Conservation (phyloP, 768 basidiomycete genomes). For the Leccinum pellstonianum region DNA sequence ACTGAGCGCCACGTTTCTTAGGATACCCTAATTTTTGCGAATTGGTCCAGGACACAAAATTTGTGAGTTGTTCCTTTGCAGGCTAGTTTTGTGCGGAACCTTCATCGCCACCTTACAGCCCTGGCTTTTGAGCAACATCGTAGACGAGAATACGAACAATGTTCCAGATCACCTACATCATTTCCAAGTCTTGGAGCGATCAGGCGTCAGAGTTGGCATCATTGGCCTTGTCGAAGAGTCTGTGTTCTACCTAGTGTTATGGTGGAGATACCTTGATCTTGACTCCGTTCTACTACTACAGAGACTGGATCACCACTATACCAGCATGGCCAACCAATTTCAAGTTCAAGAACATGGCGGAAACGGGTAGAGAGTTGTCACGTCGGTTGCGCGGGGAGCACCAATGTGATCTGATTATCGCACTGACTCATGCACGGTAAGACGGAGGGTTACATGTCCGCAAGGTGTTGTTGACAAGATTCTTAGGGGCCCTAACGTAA, state of each 20-base stretch:
- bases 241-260: slow-evolving; percentile 8
- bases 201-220: slow-evolving; percentile 70
- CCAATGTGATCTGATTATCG: slow-evolving; percentile 79
- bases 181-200: slow-evolving; percentile 66
- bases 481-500: slow-evolving; percentile 32
- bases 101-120: slow-evolving; percentile 46
- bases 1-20: slow-evolving; percentile 21
- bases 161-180: slow-evolving; percentile 62
- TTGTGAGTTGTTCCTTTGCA: slow-evolving; percentile 47
- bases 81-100: too few species aligned
- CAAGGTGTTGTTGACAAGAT: slow-evolving; percentile 4
- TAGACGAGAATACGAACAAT: slow-evolving; percentile 60
- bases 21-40: slow-evolving; percentile 65
- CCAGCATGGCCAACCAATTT: slow-evolving; percentile 85
- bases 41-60: slow-evolving; percentile 69
- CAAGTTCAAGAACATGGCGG: slow-evolving; percentile 70
- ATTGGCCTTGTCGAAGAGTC: slow-evolving; percentile 89
- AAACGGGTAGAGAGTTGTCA: slow-evolving; percentile 73
- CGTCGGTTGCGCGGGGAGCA: slow-evolving; percentile 66
- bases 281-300: slow-evolving; percentile 27
- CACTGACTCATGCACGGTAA: slow-evolving; percentile 79
- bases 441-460: slow-evolving; percentile 7
- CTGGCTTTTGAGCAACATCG: slow-evolving; percentile 88
- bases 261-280: background rate
- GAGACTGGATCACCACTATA: slow-evolving; percentile 89